These are phyloP conservation scores for Haplosporangium sp. DNA, from an alignment of 371 early-diverging fungal genomes.

Conservation along the genomic window DNA sequence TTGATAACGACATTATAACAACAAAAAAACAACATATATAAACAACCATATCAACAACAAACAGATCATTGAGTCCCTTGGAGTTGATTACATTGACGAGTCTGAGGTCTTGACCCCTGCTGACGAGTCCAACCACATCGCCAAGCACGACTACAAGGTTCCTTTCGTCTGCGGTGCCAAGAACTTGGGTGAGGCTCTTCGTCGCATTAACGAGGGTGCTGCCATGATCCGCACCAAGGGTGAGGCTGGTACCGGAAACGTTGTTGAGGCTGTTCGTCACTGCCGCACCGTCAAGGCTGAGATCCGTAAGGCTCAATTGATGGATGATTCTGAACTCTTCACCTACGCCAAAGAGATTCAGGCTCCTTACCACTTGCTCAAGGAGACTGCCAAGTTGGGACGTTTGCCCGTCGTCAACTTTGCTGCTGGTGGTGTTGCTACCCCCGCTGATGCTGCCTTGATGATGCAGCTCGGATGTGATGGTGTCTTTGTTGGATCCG, in stretches of 20 bases:
- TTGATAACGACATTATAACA: background rate
- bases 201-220: conserved; percentile 97
- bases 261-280: conserved; percentile 96
- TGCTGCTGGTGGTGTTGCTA: conserved; percentile 97
- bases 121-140: conserved; percentile 93
- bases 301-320: conserved; percentile 82
- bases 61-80: conserved; percentile 91
- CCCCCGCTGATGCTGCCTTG: conserved; percentile 97
- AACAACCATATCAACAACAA: background rate
- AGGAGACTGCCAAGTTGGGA: conserved; percentile 89
- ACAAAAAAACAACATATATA: background rate
- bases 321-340: conserved; percentile 80
- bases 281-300: conserved; percentile 88
- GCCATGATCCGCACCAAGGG: conserved; percentile 99
- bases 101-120: conserved; percentile 97
- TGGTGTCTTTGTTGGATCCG: conserved; percentile 94
- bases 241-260: conserved; percentile 97
- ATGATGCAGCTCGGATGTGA: conserved; percentile 99
- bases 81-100: conserved; percentile 97
- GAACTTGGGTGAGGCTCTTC: conserved; percentile 97
- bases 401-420: conserved; percentile 98
- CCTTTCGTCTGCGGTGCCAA: conserved; percentile 97
- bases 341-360: conserved; percentile 95
- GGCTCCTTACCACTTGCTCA: conserved; percentile 90
- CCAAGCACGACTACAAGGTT: conserved; percentile 92